These are phyloP conservation scores for Heterobasidion parviporum DNA, from an alignment of 1,284 basidiomycete genomes.

Conservation along the genomic window DNA sequence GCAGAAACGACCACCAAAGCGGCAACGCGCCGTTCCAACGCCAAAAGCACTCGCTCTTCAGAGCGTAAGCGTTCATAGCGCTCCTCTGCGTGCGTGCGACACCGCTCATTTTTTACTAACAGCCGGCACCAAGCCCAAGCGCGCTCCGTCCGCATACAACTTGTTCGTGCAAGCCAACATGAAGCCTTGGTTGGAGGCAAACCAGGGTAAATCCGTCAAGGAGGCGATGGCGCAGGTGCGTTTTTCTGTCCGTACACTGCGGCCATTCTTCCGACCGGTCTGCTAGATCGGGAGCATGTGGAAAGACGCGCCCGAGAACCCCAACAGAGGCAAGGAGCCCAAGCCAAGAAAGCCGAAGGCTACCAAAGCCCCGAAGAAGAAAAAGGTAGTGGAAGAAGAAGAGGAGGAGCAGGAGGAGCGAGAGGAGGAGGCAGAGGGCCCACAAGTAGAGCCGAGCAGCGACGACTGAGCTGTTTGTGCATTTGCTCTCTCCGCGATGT, in stretches of 20 bases:
- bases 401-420: not conserved
- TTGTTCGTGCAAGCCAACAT: conserved; percentile 44
- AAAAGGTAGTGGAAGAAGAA: conserved; percentile 10
- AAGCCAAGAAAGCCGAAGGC: conserved; percentile 24
- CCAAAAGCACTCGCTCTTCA: conserved; percentile 23
- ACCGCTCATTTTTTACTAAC: conserved; percentile 1
- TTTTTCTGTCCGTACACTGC: not conserved
- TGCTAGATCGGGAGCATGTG: conserved; percentile 43
- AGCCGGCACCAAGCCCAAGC: conserved; percentile 33
- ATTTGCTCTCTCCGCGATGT: not conserved
- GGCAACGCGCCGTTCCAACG: conserved; percentile 41
- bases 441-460: conserved; percentile 13
- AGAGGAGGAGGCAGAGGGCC: conserved; percentile 8
- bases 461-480: conserved; percentile 7
- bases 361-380: conserved; percentile 24
- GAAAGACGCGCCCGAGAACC: conserved; percentile 50
- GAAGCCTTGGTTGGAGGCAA: conserved; percentile 42
- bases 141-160: conserved; percentile 46
- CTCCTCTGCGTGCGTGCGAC: not conserved
- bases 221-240: conserved; percentile 45
- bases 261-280: not conserved
- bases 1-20: conserved; percentile 42
- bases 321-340: conserved; percentile 43
- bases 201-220: conserved; percentile 37
- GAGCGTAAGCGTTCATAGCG: conserved; percentile 4